Conservation (phyloP, 176 grass and related monocot genomes). For the Saccharum spontaneum region DNA sequence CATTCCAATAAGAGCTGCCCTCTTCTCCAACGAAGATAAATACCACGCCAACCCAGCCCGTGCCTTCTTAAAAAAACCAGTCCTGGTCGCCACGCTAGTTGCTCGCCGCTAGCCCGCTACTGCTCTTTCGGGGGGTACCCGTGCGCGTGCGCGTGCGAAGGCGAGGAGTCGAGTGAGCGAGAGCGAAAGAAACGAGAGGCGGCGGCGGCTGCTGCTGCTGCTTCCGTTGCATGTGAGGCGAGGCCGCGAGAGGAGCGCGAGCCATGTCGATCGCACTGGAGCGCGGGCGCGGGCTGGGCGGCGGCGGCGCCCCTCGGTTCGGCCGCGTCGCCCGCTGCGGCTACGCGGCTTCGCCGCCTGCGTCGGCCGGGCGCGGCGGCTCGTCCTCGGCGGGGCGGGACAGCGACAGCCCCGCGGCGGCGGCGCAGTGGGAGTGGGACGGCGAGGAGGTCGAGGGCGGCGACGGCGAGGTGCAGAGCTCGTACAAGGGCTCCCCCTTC, state of each 20-base stretch:
- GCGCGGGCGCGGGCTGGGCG: slow-evolving; percentile 36
- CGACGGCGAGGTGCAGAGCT: slow-evolving; percentile 85
- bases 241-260: slow-evolving; percentile 14
- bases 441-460: slow-evolving; percentile 74
- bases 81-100: background rate
- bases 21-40: background rate
- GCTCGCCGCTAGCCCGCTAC: background rate
- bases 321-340: slow-evolving; percentile 41
- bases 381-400: slow-evolving; percentile 65
- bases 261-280: slow-evolving; percentile 80
- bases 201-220: background rate
- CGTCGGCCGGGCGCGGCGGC: slow-evolving; percentile 47
- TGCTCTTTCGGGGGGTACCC: slow-evolving; percentile 19
- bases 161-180: slow-evolving; percentile 16
- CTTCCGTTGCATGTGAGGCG: slow-evolving; percentile 45
- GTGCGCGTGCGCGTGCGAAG: slow-evolving; percentile 47
- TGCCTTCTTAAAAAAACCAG: background rate
- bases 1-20: no score
- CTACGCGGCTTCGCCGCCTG: slow-evolving; percentile 42
- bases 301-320: slow-evolving; percentile 31
- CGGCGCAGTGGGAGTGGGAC: slow-evolving; percentile 55
- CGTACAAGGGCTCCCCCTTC: slow-evolving; percentile 67
- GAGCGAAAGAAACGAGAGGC: slow-evolving; percentile 25
- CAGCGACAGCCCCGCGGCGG: slow-evolving; percentile 54
- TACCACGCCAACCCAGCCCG: slow-evolving; percentile 25